A percentile compares a stretch with the other conserved stretches of the same genome.
Evolutionary conservation across 2,329 filamentous ascomycete species (phyloP).

Genomic region (Neofusicoccum kwambonambiense): DNA sequence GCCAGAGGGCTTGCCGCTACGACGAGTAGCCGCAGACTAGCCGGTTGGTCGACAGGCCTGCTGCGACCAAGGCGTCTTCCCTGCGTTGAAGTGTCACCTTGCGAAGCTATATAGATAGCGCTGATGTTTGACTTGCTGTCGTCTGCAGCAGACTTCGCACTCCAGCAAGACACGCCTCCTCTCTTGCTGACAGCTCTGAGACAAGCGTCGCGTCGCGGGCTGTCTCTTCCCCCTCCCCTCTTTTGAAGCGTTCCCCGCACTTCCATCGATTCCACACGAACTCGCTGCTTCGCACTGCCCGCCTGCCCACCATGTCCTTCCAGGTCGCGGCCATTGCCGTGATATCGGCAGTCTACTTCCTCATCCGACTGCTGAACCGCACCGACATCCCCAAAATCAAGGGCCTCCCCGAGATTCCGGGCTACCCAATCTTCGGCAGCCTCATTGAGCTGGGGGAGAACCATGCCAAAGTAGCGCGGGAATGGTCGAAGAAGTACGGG

Average conservation of each 20-base stretch:
- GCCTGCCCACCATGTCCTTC: slow-evolving; percentile 33
- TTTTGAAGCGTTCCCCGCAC: background rate
- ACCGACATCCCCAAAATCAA: slow-evolving; percentile 52
- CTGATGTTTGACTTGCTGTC: background rate
- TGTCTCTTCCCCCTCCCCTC: background rate
- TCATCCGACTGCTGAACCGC: slow-evolving; percentile 43
- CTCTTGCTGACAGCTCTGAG: background rate
- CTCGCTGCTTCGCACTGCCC: background rate
- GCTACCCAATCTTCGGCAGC: slow-evolving; percentile 48
- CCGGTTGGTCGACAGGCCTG: background rate
- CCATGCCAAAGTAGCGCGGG: slow-evolving; percentile 47
- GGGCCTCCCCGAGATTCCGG: slow-evolving; percentile 47
- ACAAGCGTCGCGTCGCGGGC: background rate
- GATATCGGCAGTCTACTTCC: slow-evolving; percentile 40
- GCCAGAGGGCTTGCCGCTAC: background rate
- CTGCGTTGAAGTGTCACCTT: background rate
- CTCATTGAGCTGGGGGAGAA: slow-evolving; percentile 46
- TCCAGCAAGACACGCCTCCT: background rate
- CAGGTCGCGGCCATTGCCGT: slow-evolving; percentile 44
- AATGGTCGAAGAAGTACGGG: slow-evolving; percentile 49
- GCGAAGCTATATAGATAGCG: background rate
- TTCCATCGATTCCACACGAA: too few relatives aligned
- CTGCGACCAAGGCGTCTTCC: too few relatives aligned
- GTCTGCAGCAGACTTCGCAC: background rate
- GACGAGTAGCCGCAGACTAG: background rate